Percentiles rank a stretch among this genome's conserved stretches.
Conservation (phyloP, 2,329 filamentous ascomycete species). For the Thelonectria olida region DNA sequence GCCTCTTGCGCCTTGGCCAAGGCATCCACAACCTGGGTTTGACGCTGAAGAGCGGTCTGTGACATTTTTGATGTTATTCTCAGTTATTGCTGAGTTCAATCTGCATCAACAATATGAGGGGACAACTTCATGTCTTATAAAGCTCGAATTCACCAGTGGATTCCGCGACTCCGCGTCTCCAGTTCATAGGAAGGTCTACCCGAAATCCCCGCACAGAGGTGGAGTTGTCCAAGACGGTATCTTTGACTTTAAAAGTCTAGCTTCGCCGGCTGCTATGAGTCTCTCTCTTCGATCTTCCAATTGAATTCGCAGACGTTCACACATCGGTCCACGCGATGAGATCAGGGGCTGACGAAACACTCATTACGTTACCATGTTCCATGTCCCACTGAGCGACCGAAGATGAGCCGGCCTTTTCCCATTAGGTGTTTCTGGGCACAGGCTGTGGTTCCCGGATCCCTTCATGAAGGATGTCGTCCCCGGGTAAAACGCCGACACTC, state of each 20-base stretch:
- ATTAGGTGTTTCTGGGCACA: not conserved
- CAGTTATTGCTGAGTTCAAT: not conserved
- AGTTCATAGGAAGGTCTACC: not conserved
- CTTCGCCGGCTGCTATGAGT: not conserved
- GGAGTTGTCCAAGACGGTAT: not conserved
- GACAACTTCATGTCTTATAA: not conserved
- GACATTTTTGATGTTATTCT: conserved; percentile 22
- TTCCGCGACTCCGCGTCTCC: not conserved
- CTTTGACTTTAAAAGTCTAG: conserved; percentile 10
- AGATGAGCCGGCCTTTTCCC: not conserved
- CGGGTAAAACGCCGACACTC: not conserved
- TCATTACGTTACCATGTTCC: too few relatives aligned
- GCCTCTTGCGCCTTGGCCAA: conserved; percentile 35
- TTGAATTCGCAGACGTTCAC: not conserved
- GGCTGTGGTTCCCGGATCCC: too few relatives aligned
- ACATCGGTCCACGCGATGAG: not conserved
- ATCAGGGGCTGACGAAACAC: too few relatives aligned
- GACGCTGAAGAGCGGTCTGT: conserved; percentile 26
- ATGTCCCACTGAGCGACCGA: not conserved
- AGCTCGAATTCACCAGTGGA: not conserved
- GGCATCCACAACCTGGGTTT: conserved; percentile 20
- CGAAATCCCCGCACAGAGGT: conserved; percentile 1
- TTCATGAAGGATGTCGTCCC: too few relatives aligned
- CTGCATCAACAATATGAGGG: not conserved
- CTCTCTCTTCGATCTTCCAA: not conserved